These are phyloP conservation scores for Verbena officinalis DNA, from an alignment of 257 asterid genomes.

Conservation along the genomic window DNA sequence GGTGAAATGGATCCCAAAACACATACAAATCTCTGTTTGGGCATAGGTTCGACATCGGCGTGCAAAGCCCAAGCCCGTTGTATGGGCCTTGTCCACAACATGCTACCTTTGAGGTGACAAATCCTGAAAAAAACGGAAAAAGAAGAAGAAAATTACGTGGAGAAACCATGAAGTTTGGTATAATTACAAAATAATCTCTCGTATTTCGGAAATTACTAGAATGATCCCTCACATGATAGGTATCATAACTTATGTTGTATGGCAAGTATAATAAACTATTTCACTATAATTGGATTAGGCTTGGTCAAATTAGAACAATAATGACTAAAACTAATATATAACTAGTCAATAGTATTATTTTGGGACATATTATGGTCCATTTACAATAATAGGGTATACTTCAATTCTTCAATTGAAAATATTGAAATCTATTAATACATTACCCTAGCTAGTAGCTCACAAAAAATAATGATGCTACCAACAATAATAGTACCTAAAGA, in stretches of 20 bases:
- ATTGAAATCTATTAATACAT: neutral
- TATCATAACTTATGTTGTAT: too few species aligned
- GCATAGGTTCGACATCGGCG: constrained; percentile 68
- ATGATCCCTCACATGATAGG: too few species aligned
- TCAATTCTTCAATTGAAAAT: neutral
- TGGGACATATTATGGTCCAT: neutral
- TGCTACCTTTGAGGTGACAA: constrained; percentile 68
- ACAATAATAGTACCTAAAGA: neutral
- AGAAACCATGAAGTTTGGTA: too few species aligned
- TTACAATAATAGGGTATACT: neutral
- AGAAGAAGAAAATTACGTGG: too few species aligned
- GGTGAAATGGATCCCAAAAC: constrained; percentile 92
- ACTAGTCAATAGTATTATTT: neutral
- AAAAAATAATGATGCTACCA: neutral
- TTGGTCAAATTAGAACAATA: neutral
- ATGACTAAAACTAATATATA: constrained; percentile 11
- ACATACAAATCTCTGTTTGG: constrained; percentile 61
- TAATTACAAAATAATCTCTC: too few species aligned
- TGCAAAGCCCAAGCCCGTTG: constrained; percentile 89
- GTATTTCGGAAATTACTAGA: too few species aligned
- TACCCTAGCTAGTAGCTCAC: neutral
- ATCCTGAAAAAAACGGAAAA: constrained; percentile 45
- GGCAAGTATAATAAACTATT: too few species aligned
- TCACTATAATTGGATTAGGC: too few species aligned
- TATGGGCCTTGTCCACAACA: constrained; percentile 97